Base-by-base conservation (phyloP, 2,329 filamentous ascomycete species). In the Monascus ruber region DNA sequence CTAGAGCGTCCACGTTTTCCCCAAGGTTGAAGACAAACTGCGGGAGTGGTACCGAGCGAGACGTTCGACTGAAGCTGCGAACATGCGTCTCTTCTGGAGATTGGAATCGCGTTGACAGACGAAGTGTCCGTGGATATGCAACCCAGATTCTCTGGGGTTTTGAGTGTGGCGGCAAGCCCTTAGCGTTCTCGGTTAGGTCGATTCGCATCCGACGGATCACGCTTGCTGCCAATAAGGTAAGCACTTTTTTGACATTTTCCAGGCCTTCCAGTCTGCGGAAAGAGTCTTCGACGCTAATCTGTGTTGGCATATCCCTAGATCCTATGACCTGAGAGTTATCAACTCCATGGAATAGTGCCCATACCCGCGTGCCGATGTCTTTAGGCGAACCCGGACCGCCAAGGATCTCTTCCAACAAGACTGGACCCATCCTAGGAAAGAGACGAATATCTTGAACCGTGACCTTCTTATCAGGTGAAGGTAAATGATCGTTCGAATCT, bases 201-300 rank as follows among this genome's bases (percentile, higher is more conserved):
- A 73, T 65, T 33, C 81, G 77, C 82, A 95, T 88, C 27, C 88
- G 75, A 27, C 76, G 75, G 8, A 95, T 60, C 6, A 96, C 68
- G 47, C 83, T 86, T 8, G 66, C 69, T 0, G 82, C 72, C 2
- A 95, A 66, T 43, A 75, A 71, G n/a, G 67, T 62, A 32, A 95
- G 67, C 60, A 93, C 81, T 45, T 74, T 76, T 33, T 68, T 64
- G 26, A 93, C 77, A 42, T 79, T 72, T 1, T 75, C 60, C 37
- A 81, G 56, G 0, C 71, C 78, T 48, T 82, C 75, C 1, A 94
- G 67, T 0, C 79, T 77, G 24, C 76, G 73, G 58, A 94, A 96
- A 10, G 86, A 91, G 62, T 96, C 88, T 56, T 96, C 89, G 46
- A 96, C 91, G 59, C 85, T 91, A 56, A 96, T 93, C 60, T 95